Percentiles rank a stretch among this genome's conserved stretches.
These are phyloP conservation scores for Stephanodiscus minutulus DNA, from an alignment of 108 stramenopile species.

Conservation along the genomic window DNA sequence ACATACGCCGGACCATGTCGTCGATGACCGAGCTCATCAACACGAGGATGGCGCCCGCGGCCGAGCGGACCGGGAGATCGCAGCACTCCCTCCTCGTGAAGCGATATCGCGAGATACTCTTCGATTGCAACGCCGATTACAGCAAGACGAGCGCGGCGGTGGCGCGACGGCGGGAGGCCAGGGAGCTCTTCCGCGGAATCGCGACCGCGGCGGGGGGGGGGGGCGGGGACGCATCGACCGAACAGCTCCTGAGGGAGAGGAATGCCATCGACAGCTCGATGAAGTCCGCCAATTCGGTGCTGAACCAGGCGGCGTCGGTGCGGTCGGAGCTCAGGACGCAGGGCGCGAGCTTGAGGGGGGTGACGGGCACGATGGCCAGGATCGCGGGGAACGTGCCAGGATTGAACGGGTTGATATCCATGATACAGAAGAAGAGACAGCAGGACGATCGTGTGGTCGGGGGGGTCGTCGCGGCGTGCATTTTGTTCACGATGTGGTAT, in stretches of 20 bases:
- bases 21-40: constrained; percentile 71
- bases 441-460: constrained; percentile 83
- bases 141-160: constrained; percentile 63
- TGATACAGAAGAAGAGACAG: constrained; percentile 71
- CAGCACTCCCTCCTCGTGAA: constrained; percentile 68
- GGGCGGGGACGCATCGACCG: constrained; percentile 51
- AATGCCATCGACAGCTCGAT: constrained; percentile 77
- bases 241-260: constrained; percentile 80
- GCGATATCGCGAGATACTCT: constrained; percentile 86
- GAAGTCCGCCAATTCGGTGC: constrained; percentile 62
- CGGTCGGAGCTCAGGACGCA: constrained; percentile 65
- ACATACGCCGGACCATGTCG: constrained; percentile 72
- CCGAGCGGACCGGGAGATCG: constrained; percentile 56
- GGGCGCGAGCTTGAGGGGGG: constrained; percentile 64
- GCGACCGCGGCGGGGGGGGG: constrained; percentile 4
- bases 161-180: constrained; percentile 62
- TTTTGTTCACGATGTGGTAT: constrained; percentile 88
- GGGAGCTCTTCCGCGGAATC: constrained; percentile 72
- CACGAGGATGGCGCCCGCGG: constrained; percentile 65
- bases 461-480: constrained; percentile 85
- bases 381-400: constrained; percentile 83
- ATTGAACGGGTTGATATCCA: constrained; percentile 75
- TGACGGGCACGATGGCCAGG: constrained; percentile 53
- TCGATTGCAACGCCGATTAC: constrained; percentile 76
- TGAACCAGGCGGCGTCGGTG: constrained; percentile 74